Evolutionary conservation across 768 basidiomycete species (phyloP), one percentile per base, ranked within the genome.

Genomic region (Leccinum barrowsii): DNA sequence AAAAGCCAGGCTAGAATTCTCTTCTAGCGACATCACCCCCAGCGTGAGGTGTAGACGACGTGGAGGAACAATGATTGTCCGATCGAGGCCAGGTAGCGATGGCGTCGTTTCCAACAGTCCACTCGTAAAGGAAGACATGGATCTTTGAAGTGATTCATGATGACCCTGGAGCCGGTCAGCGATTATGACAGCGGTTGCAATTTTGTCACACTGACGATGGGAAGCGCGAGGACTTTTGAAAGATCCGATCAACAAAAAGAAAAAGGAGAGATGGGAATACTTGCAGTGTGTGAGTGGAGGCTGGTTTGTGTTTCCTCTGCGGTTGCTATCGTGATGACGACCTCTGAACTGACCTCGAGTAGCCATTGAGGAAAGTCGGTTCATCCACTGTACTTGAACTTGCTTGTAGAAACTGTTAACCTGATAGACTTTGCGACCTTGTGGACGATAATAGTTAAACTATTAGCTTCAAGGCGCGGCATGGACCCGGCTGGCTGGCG

Each of bases 41-140:
- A 92, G 73, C 0, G 89, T 91, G 57, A 91, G 71, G 69, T 92
- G 89, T 46, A 90, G 71, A n/a, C 88, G 70, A 10, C 80, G 76
- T 0, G 78, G 71, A 7, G 76, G 76, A 55, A 90, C 78, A 54
- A 87, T 70, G 62, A 91, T 82, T 3, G 80, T 77, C 8, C 64
- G 65, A 70, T 92, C 85, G 4, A 92, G 74, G 1, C 90, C 90
- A 0, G 76, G 67, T 62, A 61, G 57, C 53, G 56, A 73, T 75
- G 64, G 69, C 12, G 55, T 52, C 35, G 59, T 52, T 24, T 53
- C 58, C 1, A 74, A 34, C 46, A 73, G 47, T n/a, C 54, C 59
- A 28, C n/a, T 52, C 22, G 73, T 70, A 46, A 85, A 82, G 0
- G 69, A 56, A 6, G 69, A 60, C 1, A 85, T 63, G 3, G 64